Conservation (phyloP, 768 basidiomycete genomes). For the Crassisporium funariophilum region DNA sequence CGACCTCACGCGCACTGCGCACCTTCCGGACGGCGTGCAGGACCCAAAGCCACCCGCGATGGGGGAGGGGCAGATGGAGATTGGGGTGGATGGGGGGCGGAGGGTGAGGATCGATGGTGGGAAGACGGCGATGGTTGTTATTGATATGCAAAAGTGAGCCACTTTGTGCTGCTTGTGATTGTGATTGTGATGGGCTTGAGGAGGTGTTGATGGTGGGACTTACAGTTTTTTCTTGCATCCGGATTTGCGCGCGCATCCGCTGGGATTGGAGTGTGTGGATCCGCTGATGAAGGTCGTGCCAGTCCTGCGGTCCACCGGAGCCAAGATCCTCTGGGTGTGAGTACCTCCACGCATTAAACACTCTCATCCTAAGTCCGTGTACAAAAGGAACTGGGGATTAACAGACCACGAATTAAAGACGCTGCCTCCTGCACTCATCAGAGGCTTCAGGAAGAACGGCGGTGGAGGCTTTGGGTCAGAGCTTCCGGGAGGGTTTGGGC, state of each 20-base stretch:
- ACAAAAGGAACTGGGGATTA: conserved; percentile 68
- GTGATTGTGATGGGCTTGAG: neutral
- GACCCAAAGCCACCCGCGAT: conserved; percentile 34
- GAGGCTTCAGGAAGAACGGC: conserved; percentile 52
- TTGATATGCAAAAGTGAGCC: conserved; percentile 75
- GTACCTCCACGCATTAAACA: conserved; percentile 17
- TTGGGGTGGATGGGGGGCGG: conserved; percentile 54
- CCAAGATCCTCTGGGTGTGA: conserved; percentile 69
- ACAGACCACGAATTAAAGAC: conserved; percentile 63
- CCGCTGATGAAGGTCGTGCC: conserved; percentile 53
- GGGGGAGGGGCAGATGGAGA: conserved; percentile 47
- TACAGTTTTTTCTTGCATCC: conserved; percentile 67
- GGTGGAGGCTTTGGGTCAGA: conserved; percentile 55
- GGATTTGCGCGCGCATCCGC: conserved; percentile 53
- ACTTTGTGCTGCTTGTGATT: neutral
- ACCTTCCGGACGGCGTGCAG: conserved; percentile 27
- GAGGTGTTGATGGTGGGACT: neutral
- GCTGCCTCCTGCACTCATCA: conserved; percentile 60
- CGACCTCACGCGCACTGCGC: conserved; percentile 56
- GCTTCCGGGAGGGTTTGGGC: conserved; percentile 55
- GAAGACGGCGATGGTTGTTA: conserved; percentile 57
- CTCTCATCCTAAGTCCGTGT: neutral
- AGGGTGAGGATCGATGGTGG: conserved; percentile 51
- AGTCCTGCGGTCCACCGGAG: conserved; percentile 46
- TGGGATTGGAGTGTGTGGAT: conserved; percentile 59